These are phyloP conservation scores for Pulveroboletus sp. DNA, from an alignment of 768 basidiomycete species.

Conservation along the genomic window DNA sequence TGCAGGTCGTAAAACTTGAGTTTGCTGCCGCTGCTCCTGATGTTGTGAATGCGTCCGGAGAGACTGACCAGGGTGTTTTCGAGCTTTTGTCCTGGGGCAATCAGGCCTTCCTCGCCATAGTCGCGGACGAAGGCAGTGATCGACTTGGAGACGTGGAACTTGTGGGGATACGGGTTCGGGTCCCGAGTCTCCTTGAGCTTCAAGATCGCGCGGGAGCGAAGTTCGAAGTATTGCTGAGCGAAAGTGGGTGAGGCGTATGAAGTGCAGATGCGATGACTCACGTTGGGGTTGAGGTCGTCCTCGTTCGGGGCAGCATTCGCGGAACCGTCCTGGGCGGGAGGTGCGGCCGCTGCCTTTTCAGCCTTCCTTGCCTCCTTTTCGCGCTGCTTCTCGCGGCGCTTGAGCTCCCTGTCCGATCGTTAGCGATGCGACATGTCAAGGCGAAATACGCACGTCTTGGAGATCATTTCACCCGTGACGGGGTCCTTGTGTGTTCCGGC, in stretches of 20 bases:
- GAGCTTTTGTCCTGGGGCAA: slow-evolving; percentile 63
- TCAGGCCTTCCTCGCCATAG: slow-evolving; percentile 71
- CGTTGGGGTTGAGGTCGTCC: slow-evolving; percentile 88
- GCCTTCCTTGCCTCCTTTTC: slow-evolving; percentile 71
- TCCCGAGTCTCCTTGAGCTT: slow-evolving; percentile 77
- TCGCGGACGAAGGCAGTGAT: slow-evolving; percentile 67
- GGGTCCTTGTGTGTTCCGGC: slow-evolving; percentile 60
- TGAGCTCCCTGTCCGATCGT: slow-evolving; percentile 69
- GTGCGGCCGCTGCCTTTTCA: slow-evolving; percentile 57
- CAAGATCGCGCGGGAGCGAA: slow-evolving; percentile 84
- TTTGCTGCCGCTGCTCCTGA: slow-evolving; percentile 77
- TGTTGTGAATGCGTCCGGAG: slow-evolving; percentile 90
- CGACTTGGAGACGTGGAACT: slow-evolving; percentile 86
- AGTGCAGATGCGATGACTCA: slow-evolving; percentile 39
- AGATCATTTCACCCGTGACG: slow-evolving; percentile 93
- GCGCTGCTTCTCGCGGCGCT: slow-evolving; percentile 86
- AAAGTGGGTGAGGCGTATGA: neutral
- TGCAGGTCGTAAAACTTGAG: slow-evolving; percentile 93
- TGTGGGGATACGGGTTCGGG: slow-evolving; percentile 98
- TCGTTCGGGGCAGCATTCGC: slow-evolving; percentile 53
- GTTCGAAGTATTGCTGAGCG: slow-evolving; percentile 90
- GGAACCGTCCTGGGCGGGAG: slow-evolving; percentile 32
- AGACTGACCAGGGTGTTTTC: slow-evolving; percentile 57
- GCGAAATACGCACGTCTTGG: slow-evolving; percentile 71
- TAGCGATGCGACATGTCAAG: slow-evolving; percentile 3